Conservation (phyloP, 2,329 filamentous ascomycete species). For the Aschersonia sp. region DNA sequence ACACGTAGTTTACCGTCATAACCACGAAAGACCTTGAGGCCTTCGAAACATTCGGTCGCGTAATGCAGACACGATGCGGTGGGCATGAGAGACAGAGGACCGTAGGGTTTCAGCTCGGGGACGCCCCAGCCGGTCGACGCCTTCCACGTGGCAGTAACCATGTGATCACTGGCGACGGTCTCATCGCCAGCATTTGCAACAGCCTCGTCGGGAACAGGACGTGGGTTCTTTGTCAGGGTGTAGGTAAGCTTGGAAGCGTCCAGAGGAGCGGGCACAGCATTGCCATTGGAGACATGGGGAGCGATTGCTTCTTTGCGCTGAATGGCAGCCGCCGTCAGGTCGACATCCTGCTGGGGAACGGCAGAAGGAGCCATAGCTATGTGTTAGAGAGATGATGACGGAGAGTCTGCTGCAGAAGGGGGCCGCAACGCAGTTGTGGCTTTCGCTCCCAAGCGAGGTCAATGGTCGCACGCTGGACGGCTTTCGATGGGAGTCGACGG, state of each 20-base stretch:
- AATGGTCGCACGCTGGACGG: too few relatives aligned
- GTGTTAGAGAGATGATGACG: not conserved
- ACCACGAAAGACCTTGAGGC: conserved; percentile 68
- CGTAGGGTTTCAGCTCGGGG: conserved; percentile 63
- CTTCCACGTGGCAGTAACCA: conserved; percentile 64
- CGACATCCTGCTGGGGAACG: conserved; percentile 29
- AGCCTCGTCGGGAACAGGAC: conserved; percentile 35
- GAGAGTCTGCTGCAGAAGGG: not conserved
- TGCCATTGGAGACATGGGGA: conserved; percentile 17
- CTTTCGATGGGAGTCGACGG: too few relatives aligned
- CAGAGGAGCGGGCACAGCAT: conserved; percentile 39
- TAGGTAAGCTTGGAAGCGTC: conserved; percentile 47
- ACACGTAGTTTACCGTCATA: conserved; percentile 59
- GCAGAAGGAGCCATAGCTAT: conserved; percentile 31
- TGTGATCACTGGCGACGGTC: conserved; percentile 68
- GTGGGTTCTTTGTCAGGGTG: conserved; percentile 33
- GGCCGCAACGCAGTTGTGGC: too few relatives aligned
- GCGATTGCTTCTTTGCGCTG: conserved; percentile 30
- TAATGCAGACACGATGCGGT: conserved; percentile 76
- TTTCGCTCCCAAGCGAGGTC: too few relatives aligned
- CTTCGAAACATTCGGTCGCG: conserved; percentile 84
- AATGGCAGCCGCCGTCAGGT: conserved; percentile 37
- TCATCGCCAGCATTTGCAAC: conserved; percentile 29
- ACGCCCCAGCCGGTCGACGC: conserved; percentile 51
- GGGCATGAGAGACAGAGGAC: conserved; percentile 63